phyloP scores from a whole-genome alignment of 2,329 filamentous ascomycete species.

The Epichloe coenophiala region DNA sequence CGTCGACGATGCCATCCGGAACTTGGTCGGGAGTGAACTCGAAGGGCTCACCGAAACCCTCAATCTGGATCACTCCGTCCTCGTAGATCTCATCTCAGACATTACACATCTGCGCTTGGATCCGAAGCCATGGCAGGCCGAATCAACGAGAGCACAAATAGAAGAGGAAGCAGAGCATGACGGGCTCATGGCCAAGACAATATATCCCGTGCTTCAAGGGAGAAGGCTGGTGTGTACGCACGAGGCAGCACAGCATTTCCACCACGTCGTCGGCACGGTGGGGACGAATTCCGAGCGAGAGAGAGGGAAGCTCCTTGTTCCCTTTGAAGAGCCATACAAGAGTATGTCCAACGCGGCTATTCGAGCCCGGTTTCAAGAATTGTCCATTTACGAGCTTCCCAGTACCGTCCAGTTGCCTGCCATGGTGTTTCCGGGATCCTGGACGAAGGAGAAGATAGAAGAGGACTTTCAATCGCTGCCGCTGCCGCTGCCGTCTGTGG shows the following conservation, averaged over 20 bases:
- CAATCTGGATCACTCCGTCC: constrained; percentile 28
- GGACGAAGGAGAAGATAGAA: constrained; percentile 15
- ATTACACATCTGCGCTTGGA: constrained; percentile 22
- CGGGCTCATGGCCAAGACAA: constrained; percentile 19
- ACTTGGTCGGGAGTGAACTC: constrained; percentile 19
- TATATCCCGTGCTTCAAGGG: constrained; percentile 22
- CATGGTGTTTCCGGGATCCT: constrained; percentile 15
- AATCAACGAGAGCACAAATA: constrained; percentile 20
- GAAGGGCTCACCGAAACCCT: constrained; percentile 21
- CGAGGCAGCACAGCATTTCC: constrained; percentile 26
- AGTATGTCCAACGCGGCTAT: constrained; percentile 6
- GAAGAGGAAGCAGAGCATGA: constrained; percentile 19
- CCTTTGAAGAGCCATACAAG: constrained; percentile 10
- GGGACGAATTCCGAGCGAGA: constrained; percentile 24
- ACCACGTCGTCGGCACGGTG: constrained; percentile 21
- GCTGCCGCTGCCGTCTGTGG: constrained; percentile 19
- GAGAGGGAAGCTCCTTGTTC: constrained; percentile 21
- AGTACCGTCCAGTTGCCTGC: constrained; percentile 21
- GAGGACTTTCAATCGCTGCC: constrained; percentile 11
- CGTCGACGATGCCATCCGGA: constrained; percentile 15
- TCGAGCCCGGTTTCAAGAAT: constrained; percentile 17
- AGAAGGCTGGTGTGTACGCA: constrained; percentile 23
- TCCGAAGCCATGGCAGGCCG: constrained; percentile 20
- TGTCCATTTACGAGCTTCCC: constrained; percentile 21
- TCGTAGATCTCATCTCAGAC: constrained; percentile 27